A percentile compares a stretch with the other conserved stretches of the same genome.
Conservation (phyloP, 805 yeast species). For the Zygotorulaspora sp. region DNA sequence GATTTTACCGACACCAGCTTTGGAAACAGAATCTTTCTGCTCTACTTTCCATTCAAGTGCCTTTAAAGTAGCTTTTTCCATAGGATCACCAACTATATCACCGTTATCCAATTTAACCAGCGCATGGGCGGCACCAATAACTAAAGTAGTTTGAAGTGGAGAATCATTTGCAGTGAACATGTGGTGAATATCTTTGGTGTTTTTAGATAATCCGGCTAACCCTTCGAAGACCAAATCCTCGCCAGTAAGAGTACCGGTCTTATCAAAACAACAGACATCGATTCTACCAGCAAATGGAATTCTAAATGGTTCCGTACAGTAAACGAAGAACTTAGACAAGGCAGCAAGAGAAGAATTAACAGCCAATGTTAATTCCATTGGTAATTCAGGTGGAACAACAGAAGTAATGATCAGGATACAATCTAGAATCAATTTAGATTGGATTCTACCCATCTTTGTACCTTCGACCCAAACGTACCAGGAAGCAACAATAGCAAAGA, state of each 20-base stretch:
- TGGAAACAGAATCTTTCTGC: constrained; percentile 63
- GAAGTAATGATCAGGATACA: constrained; percentile 95
- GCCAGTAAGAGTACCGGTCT: constrained; percentile 96
- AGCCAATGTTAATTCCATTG: constrained; percentile 98
- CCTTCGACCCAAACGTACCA: constrained; percentile 99
- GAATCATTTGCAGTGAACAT: constrained; percentile 54
- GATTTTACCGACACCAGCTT: constrained; percentile 44
- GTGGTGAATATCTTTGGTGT: constrained; percentile 47
- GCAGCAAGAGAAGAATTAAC: constrained; percentile 90
- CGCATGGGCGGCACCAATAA: constrained; percentile 94
- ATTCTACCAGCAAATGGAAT: constrained; percentile 97
- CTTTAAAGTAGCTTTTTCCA: constrained; percentile 93
- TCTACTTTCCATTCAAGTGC: constrained; percentile 85
- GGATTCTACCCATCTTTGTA: constrained; percentile 89
- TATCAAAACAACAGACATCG: constrained; percentile 97
- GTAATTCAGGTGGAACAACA: constrained; percentile 97
- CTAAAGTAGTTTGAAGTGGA: constrained; percentile 62
- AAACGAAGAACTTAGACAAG: constrained; percentile 78
- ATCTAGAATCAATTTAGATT: constrained; percentile 87
- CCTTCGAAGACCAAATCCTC: constrained; percentile 97
- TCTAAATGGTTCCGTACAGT: constrained; percentile 98
- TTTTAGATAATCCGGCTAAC: constrained; percentile 67
- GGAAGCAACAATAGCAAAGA: constrained; percentile 91
- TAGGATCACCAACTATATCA: constrained; percentile 97
- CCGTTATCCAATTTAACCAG: constrained; percentile 92